Evolutionary conservation across 2,329 filamentous ascomycete species (phyloP).

Genomic region (Ophiostoma angusticollis): DNA sequence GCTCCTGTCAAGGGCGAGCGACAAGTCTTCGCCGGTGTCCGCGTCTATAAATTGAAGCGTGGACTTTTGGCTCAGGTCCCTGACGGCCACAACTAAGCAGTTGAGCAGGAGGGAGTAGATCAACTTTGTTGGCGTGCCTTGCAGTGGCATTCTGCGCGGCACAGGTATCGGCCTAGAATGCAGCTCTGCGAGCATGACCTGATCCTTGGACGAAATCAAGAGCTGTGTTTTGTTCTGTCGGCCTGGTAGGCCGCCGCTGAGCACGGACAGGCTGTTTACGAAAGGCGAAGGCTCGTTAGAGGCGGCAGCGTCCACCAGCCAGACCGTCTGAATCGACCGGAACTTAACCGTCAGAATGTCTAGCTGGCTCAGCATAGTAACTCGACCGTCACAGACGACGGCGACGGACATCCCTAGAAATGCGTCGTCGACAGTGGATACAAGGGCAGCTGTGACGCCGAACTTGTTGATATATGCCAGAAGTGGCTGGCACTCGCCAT

Average conservation of each 20-base stretch:
- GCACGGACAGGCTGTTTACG: constrained; percentile 34
- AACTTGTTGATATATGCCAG: constrained; percentile 13
- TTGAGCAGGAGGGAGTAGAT: constrained; percentile 42
- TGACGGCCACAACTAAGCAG: constrained; percentile 40
- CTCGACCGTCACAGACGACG: constrained; percentile 34
- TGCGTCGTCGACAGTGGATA: constrained; percentile 14
- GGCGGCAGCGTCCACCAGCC: constrained; percentile 38
- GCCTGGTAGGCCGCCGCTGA: constrained; percentile 28
- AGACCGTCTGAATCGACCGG: constrained; percentile 32
- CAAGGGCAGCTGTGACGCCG: constrained; percentile 15
- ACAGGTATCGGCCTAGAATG: constrained; percentile 32
- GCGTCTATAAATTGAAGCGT: constrained; percentile 45
- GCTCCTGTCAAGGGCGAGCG: constrained; percentile 30
- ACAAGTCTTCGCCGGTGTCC: constrained; percentile 39
- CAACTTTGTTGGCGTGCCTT: constrained; percentile 37
- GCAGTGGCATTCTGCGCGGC: constrained; percentile 34
- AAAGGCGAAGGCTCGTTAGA: constrained; percentile 31
- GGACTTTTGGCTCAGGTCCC: constrained; percentile 26
- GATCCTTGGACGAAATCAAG: constrained; percentile 36
- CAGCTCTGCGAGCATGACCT: constrained; percentile 41
- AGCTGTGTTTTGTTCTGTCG: constrained; percentile 28
- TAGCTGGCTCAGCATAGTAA: constrained; percentile 30
- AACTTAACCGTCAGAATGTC: constrained; percentile 21
- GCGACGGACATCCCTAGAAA: constrained; percentile 22
- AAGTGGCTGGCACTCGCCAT: constrained; percentile 15